Evolutionary conservation across 1,284 basidiomycete genomes (phyloP).

Genomic region (Schizopora paradoxa): DNA sequence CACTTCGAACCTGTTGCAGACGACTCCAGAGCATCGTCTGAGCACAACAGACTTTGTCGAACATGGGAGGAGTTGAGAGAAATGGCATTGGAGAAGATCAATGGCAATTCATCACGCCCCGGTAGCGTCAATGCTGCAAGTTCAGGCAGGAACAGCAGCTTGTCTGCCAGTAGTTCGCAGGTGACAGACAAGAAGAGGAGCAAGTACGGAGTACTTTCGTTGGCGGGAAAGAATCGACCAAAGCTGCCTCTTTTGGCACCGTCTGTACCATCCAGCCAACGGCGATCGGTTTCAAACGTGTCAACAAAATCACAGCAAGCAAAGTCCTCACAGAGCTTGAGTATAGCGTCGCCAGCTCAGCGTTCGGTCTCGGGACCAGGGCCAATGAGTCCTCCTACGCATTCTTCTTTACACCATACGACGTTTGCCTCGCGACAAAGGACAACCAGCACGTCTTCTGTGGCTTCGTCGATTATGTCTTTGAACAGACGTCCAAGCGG

Average conservation of each 20-base stretch:
- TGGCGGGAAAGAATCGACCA: background rate
- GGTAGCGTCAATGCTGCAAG: constrained; percentile 46
- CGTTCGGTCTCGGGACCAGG: constrained; percentile 54
- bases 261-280: constrained; percentile 22
- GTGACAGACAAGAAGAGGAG: constrained; percentile 19
- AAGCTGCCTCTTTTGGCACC: constrained; percentile 11
- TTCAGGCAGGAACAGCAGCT: constrained; percentile 51
- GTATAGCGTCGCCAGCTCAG: constrained; percentile 43
- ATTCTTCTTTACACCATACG: constrained; percentile 42
- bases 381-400: constrained; percentile 29
- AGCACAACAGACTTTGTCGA: constrained; percentile 60
- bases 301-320: constrained; percentile 7
- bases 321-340: constrained; percentile 23
- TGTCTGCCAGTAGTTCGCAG: constrained; percentile 33
- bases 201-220: constrained; percentile 11
- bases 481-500: constrained; percentile 30
- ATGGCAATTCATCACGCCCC: constrained; percentile 57
- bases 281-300: constrained; percentile 9
- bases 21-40: constrained; percentile 53
- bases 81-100: constrained; percentile 66
- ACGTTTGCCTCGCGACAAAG: constrained; percentile 80
- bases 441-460: constrained; percentile 55
- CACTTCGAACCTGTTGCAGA: constrained; percentile 38
- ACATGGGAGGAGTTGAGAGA: constrained; percentile 76
- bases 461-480: constrained; percentile 24